These are phyloP conservation scores for Litchi chinensis DNA, from an alignment of 345 rosid species.

Conservation along the genomic window DNA sequence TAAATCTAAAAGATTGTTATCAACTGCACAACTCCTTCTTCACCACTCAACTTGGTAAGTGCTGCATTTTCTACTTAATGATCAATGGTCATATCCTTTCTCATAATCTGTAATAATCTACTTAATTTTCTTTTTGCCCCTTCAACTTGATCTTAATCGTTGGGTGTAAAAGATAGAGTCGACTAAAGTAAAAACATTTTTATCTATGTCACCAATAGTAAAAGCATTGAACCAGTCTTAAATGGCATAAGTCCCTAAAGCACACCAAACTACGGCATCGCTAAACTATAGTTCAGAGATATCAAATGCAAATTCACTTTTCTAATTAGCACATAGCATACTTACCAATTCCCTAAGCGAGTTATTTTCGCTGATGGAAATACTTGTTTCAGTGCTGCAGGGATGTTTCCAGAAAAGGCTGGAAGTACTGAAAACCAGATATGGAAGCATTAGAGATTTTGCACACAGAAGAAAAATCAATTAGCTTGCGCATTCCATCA, in stretches of 20 bases:
- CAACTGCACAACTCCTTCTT: neutral
- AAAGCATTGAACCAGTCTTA: neutral
- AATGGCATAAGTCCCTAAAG: neutral
- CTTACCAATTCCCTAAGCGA: slow-evolving; percentile 72
- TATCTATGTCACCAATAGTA: neutral
- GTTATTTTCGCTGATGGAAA: slow-evolving; percentile 72
- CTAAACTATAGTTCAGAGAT: slow-evolving; percentile 17
- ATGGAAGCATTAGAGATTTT: slow-evolving; percentile 8
- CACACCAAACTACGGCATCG: neutral
- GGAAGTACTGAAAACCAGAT: slow-evolving; percentile 60
- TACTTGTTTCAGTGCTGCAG: slow-evolving; percentile 50
- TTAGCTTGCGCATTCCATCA: neutral
- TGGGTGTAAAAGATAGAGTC: neutral
- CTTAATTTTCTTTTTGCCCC: neutral
- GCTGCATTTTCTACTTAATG: neutral
- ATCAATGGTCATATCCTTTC: neutral
- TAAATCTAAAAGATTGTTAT: neutral
- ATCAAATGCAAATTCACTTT: slow-evolving; percentile 5
- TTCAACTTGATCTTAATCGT: slow-evolving; percentile 9
- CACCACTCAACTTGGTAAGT: neutral
- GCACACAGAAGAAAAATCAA: slow-evolving; percentile 12
- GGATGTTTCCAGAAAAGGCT: slow-evolving; percentile 74
- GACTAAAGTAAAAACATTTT: neutral
- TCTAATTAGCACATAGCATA: slow-evolving; percentile 13
- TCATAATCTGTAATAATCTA: neutral